Evolutionary conservation across 1,139 yeast genomes (phyloP), one percentile per base, ranked within the genome.

Genomic region (Meyerozyma elateridarum): DNA sequence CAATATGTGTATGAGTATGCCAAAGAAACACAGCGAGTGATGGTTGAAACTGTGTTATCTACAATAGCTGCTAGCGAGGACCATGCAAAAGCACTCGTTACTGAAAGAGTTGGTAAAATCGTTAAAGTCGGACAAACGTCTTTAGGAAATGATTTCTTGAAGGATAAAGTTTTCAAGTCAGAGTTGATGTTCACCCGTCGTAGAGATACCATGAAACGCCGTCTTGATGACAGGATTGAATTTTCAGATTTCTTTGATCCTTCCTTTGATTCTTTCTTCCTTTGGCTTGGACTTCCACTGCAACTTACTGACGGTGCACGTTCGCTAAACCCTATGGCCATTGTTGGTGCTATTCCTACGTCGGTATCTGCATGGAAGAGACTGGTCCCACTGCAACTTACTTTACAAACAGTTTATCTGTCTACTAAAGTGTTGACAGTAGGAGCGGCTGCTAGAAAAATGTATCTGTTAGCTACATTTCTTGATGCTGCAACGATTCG

Each of bases 151-250:
- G 83, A 78, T 22, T 74, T 71, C 38, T 62, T 78, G 59, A 70
- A 61, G 30, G 79, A 78, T 39, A 81, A 82, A 41, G 73, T 72
- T 8, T 89, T 91, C 60, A 76, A 84, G 36, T 74, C 85, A 11
- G 82, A 78, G 16, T 70, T 83, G 31, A 91, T 91, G 98, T 91
- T 88, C 46, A 74, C 87, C 3, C 76, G 89, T 45, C 70, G 71
- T 36, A 73, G 72, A 29, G 96, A 91, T 47, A 56, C 72, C 5
- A 59, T 79, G 25, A 71, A 76, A 24, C 76, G 81, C 42, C 67
- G 73, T 31, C 61, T 89, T 29, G 65, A 72, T 39, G 73, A 77
- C 22, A 70, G 73, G 22, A 70, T 89, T 29, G 75, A 79, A 11
- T 34, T 84, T 2, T 36, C 67, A 12, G 97, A 91, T 54, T 79